Conservation (phyloP, 1,284 basidiomycete species). For the Apiotrichum siamense region DNA sequence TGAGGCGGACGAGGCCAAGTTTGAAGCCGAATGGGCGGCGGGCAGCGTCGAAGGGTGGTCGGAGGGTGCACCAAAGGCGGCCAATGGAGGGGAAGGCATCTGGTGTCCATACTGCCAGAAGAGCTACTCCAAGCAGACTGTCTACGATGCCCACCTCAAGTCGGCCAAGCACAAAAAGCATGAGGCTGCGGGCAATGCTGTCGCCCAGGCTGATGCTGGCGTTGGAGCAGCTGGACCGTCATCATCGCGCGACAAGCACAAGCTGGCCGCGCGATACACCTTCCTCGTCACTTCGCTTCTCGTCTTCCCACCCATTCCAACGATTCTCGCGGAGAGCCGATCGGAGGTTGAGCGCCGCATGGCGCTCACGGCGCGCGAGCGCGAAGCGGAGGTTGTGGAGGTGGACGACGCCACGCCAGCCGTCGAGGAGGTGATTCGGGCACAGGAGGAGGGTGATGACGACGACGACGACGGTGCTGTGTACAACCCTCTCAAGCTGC, state of each 20-base stretch:
- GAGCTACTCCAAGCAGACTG: slow-evolving; percentile 91
- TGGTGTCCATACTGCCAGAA: slow-evolving; percentile 97
- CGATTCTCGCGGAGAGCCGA: slow-evolving; percentile 72
- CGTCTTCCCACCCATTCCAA: slow-evolving; percentile 56
- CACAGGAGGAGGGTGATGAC: slow-evolving; percentile 60
- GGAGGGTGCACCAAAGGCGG: slow-evolving; percentile 39
- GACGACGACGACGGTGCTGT: slow-evolving; percentile 91
- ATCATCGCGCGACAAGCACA: slow-evolving; percentile 57
- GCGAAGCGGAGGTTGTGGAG: slow-evolving; percentile 90
- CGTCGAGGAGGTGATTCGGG: slow-evolving; percentile 49
- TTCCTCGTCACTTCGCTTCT: slow-evolving; percentile 66
- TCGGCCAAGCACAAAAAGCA: slow-evolving; percentile 93
- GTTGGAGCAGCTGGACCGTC: slow-evolving; percentile 1
- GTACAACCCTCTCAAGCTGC: slow-evolving; percentile 96
- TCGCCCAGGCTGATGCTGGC: slow-evolving; percentile 22
- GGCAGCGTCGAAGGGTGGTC: slow-evolving; percentile 74
- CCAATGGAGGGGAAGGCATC: slow-evolving; percentile 54
- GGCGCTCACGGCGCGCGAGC: slow-evolving; percentile 90
- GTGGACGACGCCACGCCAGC: slow-evolving; percentile 58
- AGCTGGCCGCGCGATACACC: slow-evolving; percentile 66
- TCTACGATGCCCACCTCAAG: slow-evolving; percentile 91
- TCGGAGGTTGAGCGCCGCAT: slow-evolving; percentile 94
- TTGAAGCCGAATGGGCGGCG: slow-evolving; percentile 72
- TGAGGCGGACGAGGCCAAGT: slow-evolving; percentile 60
- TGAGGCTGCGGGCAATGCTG: slow-evolving; percentile 51